Evolutionary conservation across 306 rosid species (phyloP).

Genomic region (Lathyrus sativus): DNA sequence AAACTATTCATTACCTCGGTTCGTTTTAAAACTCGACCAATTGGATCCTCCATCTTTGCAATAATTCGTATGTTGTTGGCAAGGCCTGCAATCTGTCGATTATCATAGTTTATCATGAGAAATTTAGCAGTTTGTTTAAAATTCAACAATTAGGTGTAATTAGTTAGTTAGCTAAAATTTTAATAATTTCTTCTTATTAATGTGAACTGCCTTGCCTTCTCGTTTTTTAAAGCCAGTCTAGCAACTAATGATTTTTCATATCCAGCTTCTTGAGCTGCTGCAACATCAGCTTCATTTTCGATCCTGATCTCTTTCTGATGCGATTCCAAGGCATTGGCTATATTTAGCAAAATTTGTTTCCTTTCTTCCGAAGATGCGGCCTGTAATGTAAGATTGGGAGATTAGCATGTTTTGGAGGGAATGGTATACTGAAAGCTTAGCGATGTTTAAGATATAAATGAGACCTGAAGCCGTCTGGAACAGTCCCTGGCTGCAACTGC

Average conservation of each 20-base stretch:
- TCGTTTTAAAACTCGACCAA: conserved; percentile 72
- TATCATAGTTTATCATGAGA: conserved; percentile 39
- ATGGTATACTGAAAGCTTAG: conserved; percentile 5
- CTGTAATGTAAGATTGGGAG: conserved; percentile 50
- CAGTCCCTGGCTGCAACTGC: conserved; percentile 98
- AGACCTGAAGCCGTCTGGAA: conserved; percentile 93
- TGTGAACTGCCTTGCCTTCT: conserved; percentile 61
- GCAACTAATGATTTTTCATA: conserved; percentile 79
- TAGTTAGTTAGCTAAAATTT: conserved; percentile 18
- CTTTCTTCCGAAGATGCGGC: conserved; percentile 77
- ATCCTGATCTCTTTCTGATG: conserved; percentile 57
- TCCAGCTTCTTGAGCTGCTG: conserved; percentile 76
- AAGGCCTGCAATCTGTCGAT: conserved; percentile 75
- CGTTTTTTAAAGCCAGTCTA: conserved; percentile 78
- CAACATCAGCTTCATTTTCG: conserved; percentile 90
- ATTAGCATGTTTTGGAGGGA: conserved; percentile 37
- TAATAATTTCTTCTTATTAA: conserved; percentile 19
- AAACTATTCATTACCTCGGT: conserved; percentile 63
- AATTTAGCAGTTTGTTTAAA: conserved; percentile 16
- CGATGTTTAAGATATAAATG: conserved; percentile 31
- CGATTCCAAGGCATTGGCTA: conserved; percentile 92
- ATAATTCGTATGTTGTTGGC: conserved; percentile 76
- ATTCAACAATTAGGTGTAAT: background rate
- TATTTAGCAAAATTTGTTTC: conserved; percentile 72
- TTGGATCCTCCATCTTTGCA: conserved; percentile 97